phyloP scores from a whole-genome alignment of 2,329 filamentous ascomycete species.

The Teratosphaeria destructans region DNA sequence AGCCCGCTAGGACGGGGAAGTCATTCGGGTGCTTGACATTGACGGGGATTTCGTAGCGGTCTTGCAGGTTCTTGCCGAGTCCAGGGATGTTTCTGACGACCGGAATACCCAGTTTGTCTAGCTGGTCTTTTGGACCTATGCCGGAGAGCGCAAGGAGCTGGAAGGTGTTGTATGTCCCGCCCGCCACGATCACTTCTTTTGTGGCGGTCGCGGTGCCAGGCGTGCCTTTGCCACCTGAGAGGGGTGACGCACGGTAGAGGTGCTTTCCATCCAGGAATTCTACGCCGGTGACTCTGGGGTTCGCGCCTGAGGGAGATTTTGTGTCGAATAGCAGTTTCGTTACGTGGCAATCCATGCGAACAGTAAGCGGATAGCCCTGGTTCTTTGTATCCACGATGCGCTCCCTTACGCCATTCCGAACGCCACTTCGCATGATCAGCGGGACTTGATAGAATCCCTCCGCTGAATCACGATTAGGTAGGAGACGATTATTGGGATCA shows the following conservation, averaged over 20 bases:
- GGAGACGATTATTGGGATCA: constrained; percentile 29
- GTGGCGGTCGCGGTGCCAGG: constrained; percentile 31
- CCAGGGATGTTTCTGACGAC: constrained; percentile 47
- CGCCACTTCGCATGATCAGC: constrained; percentile 36
- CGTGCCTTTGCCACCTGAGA: constrained; percentile 23
- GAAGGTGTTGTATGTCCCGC: constrained; percentile 50
- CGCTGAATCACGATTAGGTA: constrained; percentile 35
- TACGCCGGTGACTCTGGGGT: constrained; percentile 34
- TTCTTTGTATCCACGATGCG: constrained; percentile 41
- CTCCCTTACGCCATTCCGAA: constrained; percentile 49
- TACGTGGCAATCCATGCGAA: constrained; percentile 51
- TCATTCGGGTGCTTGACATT: constrained; percentile 33
- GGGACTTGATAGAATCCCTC: constrained; percentile 50
- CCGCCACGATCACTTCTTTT: constrained; percentile 35
- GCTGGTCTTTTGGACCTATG: constrained; percentile 46
- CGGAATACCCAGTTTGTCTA: constrained; percentile 43
- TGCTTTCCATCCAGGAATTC: constrained; percentile 30
- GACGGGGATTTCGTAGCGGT: constrained; percentile 46
- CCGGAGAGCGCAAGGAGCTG: constrained; percentile 56
- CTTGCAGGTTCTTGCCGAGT: constrained; percentile 54
- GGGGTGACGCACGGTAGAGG: constrained; percentile 30
- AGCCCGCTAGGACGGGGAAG: constrained; percentile 28
- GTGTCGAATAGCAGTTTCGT: constrained; percentile 53
- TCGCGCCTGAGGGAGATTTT: constrained; percentile 37
- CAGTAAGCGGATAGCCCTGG: constrained; percentile 45